phyloP scores from a whole-genome alignment of 768 basidiomycete genomes.

The Astraeus odoratus region DNA sequence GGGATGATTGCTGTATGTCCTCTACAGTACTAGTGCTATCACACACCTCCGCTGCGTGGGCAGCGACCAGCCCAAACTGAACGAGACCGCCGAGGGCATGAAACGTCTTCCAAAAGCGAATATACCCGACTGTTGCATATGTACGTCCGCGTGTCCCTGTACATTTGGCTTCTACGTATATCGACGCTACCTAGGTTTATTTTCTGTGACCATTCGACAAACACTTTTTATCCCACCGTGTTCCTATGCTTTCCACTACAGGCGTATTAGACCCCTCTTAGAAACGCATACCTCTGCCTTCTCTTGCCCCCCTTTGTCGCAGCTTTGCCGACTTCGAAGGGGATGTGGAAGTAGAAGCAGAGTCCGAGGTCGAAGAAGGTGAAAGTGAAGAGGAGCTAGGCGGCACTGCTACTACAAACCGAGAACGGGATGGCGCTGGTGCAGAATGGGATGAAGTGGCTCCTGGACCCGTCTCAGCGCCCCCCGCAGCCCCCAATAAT shows the following conservation, averaged over 20 bases:
- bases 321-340: slow-evolving; percentile 94
- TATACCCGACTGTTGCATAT: slow-evolving; percentile 90
- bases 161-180: background rate
- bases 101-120: slow-evolving; percentile 29
- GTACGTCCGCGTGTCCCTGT: slow-evolving; percentile 37
- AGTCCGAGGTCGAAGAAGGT: slow-evolving; percentile 24
- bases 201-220: slow-evolving; percentile 89
- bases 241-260: slow-evolving; percentile 94
- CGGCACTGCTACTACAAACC: background rate
- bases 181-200: slow-evolving; percentile 42
- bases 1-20: background rate
- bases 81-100: slow-evolving; percentile 15
- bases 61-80: slow-evolving; percentile 15
- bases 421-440: background rate
- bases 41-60: slow-evolving; percentile 68
- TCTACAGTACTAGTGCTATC: slow-evolving; percentile 59
- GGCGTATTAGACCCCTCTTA: slow-evolving; percentile 90
- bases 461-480: background rate
- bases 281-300: slow-evolving; percentile 89
- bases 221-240: slow-evolving; percentile 97
- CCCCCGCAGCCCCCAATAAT: background rate
- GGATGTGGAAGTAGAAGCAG: slow-evolving; percentile 74
- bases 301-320: slow-evolving; percentile 89
- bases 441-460: slow-evolving; percentile 18
- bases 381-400: background rate